Base-by-base conservation (phyloP, 371 early-diverging fungal species). In the Mucor mucedo region DNA sequence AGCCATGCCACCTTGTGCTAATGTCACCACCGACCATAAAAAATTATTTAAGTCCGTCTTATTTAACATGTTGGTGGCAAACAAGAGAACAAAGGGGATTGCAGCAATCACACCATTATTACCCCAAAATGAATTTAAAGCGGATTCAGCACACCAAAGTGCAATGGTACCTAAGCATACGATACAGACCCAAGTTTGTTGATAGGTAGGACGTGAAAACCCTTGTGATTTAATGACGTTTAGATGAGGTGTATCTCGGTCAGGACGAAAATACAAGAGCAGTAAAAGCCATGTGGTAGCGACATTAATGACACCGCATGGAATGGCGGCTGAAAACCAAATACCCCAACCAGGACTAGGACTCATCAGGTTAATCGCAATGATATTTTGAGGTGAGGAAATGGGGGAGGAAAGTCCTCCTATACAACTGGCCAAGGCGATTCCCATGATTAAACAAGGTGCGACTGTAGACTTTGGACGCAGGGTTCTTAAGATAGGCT, bases 351-450 rank as follows among this genome's bases (percentile, higher is more conserved):
- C 86, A 1, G 94, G 94, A 5, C 84, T 71, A 4, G 96, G 96
- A 28, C 84, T 62, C 95, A 97, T 94, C 58, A 85, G 83, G 71
- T 86, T 81, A 55, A 98, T 77, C 2, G 96, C 89, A 52, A 97
- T 87, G 58, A 90, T 88, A 76, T 97, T 97, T 67, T 98, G 97
- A 9, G 98, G 98, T 4, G 94, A 94, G 5, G 93, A 84, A 68
- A 98, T 98, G 2, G 98, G 98, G 7, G 95, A 92, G 0, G 95
- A 89, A 93, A 97, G 93, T 5, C 97, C 97, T 42, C 97, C 98
- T 28, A 98, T 88, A 64, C 97, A 95, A 33, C 95, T 89, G 1
- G 96, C 96, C 58, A 98, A 73, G 1, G 98, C 97, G 59, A 97
- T 96, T 4, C 97, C 98, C n/a, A 98, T 79, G 49, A 98, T 87